These are phyloP conservation scores for Suillus discolor DNA, from an alignment of 768 basidiomycete species.

Conservation along the genomic window DNA sequence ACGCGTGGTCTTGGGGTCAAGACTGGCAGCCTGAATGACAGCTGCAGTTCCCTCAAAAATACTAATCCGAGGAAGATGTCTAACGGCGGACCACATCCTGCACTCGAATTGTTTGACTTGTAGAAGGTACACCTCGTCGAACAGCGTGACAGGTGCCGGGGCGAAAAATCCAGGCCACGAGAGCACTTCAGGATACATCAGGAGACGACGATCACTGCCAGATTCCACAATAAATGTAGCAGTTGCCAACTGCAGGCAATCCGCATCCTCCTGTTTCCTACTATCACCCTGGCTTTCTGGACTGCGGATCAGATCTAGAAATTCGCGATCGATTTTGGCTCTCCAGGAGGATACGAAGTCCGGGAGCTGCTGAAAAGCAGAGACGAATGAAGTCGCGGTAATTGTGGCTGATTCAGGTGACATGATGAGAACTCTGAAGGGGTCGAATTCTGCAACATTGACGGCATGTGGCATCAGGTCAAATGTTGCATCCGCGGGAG, in stretches of 20 bases:
- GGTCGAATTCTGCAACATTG: conserved; percentile 3
- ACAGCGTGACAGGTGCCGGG: no score
- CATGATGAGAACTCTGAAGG: conserved; percentile 3
- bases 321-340: conserved; percentile 1
- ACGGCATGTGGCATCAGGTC: conserved; percentile 6
- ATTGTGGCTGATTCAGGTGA: conserved; percentile 6
- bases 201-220: neutral
- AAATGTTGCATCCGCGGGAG: neutral
- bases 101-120: neutral
- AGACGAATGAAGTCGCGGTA: neutral
- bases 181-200: conserved; percentile 5
- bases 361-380: conserved; percentile 9
- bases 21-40: neutral
- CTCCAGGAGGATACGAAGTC: conserved; percentile 7
- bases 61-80: neutral
- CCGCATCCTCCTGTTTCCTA: neutral
- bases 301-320: neutral
- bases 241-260: conserved; percentile 2
- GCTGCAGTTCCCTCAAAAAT: neutral
- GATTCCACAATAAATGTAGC: neutral
- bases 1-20: conserved; percentile 6
- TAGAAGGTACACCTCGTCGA: neutral
- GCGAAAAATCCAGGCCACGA: conserved; percentile 2
- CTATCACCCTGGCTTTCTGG: neutral
- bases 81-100: neutral